Base-by-base conservation (phyloP, 2,329 filamentous ascomycete genomes). In the Microdochium nivale region DNA sequence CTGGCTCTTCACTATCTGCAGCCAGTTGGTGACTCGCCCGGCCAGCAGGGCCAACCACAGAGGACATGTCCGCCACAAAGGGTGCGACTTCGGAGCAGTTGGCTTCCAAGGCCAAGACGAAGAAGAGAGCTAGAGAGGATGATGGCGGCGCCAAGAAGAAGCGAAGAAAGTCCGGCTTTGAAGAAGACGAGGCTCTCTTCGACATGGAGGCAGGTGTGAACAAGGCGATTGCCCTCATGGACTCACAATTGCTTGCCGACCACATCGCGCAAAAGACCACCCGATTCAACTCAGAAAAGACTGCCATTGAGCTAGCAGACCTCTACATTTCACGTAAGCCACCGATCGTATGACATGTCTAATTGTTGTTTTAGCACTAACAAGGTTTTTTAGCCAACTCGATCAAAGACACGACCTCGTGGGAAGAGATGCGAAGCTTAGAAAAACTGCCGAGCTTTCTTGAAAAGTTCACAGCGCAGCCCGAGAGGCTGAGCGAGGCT, bases 251-350 rank as follows among this genome's bases (percentile, higher is more conserved):
- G 43, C 73, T 96, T 47, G 88, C 91, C 1, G 92, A 96, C 66
- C 84, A 96, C 66, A 76, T 96, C 55, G 87, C 87, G 7, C 86
- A 94, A 63, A 82, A 87, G 63, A 86, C 88, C 50, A 82, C 79
- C 57, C 79, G 86, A 24, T 95, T 92, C 62, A 88, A 90, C 51
- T 82, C 80, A 25, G 86, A 96, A 50, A 68, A 96, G 61, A 96
- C 88, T 59, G 74, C 83, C 1, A 80, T 97, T 40, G 94, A 99
- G 70, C 73, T 95, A 30, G 85, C 88, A 52, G 91, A 96, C 64
- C 74, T 89, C 62, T 84, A 87, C 51, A 77, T 97, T 50, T 83
- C 89, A 58, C 85, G 89, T 90, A 76, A 59, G 74, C 52, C 27
- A 23, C n/a, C n/a, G n/a, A n/a, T n/a, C n/a, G n/a, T n/a, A n/a